These are phyloP conservation scores for Lachnellula cervina DNA, from an alignment of 2,329 filamentous ascomycete species.

Conservation along the genomic window DNA sequence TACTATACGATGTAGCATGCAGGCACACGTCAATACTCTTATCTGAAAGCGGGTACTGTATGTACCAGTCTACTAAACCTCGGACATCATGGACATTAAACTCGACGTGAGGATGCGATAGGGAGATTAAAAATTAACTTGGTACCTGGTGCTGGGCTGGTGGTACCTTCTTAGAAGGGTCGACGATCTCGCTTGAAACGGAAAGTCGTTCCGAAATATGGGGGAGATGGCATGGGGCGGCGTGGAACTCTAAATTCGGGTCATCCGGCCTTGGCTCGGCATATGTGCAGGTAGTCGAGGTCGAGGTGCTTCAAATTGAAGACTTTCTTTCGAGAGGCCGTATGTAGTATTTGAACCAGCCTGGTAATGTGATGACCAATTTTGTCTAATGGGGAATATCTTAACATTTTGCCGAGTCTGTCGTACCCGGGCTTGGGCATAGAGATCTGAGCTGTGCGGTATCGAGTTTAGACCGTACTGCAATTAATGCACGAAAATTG, in stretches of 20 bases:
- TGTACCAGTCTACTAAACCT: too few species aligned
- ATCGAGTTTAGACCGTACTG: neutral
- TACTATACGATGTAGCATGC: neutral
- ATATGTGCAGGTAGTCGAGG: too few species aligned
- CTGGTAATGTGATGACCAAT: too few species aligned
- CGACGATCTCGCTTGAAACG: neutral
- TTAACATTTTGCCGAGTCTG: too few species aligned
- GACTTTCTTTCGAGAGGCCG: too few species aligned
- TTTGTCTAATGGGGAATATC: too few species aligned
- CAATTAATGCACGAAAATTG: neutral
- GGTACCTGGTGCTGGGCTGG: too few species aligned
- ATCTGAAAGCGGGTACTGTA: neutral
- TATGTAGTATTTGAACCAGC: too few species aligned
- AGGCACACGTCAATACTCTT: neutral
- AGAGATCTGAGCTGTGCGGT: too few species aligned
- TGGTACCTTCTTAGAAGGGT: neutral
- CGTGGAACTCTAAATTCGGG: neutral
- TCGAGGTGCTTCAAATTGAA: too few species aligned
- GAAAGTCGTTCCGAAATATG: constrained; percentile 6
- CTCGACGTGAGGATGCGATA: neutral
- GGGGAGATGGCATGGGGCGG: neutral
- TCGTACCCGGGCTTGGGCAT: too few species aligned
- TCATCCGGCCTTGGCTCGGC: neutral
- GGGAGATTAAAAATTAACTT: too few species aligned
- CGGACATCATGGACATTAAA: neutral